These are phyloP conservation scores for Globisporangium splendens DNA, from an alignment of 352 stramenopile genomes.

Conservation along the genomic window DNA sequence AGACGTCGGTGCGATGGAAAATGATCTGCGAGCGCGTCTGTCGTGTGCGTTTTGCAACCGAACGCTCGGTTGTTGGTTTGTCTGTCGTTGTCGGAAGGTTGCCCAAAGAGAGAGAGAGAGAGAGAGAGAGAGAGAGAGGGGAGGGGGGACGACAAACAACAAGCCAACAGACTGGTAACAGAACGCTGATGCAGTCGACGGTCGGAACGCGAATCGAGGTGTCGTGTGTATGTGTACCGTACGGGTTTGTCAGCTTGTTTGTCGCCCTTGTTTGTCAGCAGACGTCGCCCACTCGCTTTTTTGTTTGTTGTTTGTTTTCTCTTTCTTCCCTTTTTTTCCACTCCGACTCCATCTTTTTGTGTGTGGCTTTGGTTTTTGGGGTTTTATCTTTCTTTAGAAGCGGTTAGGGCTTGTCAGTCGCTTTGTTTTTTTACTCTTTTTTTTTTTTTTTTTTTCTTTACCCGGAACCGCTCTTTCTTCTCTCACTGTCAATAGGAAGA, in stretches of 20 bases:
- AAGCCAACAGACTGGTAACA: neutral
- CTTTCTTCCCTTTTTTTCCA: constrained; percentile 2
- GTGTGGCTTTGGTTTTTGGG: neutral
- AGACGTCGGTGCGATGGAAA: neutral
- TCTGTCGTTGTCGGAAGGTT: neutral
- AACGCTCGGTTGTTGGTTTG: neutral
- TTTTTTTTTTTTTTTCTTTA: too few species aligned
- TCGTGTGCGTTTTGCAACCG: constrained; percentile 1
- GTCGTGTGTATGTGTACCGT: too few species aligned
- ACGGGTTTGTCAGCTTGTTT: neutral
- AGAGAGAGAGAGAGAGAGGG: neutral
- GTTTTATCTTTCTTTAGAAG: neutral
- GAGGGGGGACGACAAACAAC: neutral
- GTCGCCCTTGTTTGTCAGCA: neutral
- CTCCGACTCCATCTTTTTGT: neutral
- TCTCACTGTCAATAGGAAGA: neutral
- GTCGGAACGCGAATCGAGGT: too few species aligned
- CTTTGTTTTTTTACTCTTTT: neutral
- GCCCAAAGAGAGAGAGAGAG: neutral
- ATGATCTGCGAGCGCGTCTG: neutral
- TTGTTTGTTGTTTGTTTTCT: neutral
- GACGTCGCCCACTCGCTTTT: neutral
- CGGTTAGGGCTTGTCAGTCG: neutral
- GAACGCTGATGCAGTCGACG: neutral
- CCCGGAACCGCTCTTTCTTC: constrained; percentile 1